Conservation (phyloP, 179 eudicot genomes). For the Camellia oleifera region DNA sequence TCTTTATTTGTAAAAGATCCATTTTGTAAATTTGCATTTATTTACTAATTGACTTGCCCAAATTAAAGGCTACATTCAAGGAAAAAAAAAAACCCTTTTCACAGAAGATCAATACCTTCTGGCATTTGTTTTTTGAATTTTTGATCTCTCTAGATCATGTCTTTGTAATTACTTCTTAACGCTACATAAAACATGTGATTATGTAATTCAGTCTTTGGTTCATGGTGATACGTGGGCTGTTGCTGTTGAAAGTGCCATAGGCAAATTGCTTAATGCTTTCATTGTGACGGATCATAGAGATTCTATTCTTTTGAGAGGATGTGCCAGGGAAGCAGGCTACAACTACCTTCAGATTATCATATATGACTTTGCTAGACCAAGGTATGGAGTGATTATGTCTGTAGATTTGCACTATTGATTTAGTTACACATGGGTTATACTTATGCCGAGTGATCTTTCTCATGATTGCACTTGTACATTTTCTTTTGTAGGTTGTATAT, state of each 20-base stretch:
- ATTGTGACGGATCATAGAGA: conserved; percentile 88
- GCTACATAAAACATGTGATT: not conserved
- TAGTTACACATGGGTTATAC: conserved; percentile 8
- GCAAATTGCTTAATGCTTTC: conserved; percentile 76
- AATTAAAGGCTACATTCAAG: not conserved
- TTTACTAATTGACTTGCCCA: not conserved
- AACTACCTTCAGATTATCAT: conserved; percentile 64
- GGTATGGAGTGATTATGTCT: conserved; percentile 36
- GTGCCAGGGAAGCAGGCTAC: conserved; percentile 78
- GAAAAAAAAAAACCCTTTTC: not conserved
- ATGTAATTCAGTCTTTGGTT: conserved; percentile 59
- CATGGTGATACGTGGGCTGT: conserved; percentile 70
- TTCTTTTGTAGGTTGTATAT: conserved; percentile 64
- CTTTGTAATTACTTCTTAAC: not conserved
- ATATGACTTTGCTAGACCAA: conserved; percentile 73
- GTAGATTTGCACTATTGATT: not conserved
- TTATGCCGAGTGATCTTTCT: conserved; percentile 11
- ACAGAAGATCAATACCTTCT: not conserved
- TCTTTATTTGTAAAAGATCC: not conserved
- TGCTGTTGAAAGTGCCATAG: conserved; percentile 91
- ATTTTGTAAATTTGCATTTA: not conserved
- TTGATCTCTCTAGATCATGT: not conserved
- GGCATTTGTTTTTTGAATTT: not conserved
- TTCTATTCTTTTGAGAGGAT: conserved; percentile 61
- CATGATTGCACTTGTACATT: conserved; percentile 5